Base-by-base conservation (phyloP, 176 grass and related monocot species). In the Oryza rufipogon region DNA sequence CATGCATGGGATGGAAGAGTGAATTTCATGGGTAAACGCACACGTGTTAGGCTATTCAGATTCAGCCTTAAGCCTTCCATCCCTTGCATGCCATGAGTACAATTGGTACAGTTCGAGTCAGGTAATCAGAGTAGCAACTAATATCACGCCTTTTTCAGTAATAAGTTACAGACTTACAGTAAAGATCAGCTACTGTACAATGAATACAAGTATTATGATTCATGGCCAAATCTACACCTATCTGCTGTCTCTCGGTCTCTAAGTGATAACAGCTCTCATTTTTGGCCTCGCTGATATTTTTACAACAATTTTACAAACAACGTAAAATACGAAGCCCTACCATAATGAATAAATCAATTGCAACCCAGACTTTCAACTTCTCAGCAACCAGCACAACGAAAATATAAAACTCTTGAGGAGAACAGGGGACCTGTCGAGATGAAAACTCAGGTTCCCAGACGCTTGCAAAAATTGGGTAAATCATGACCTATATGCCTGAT, bases 111-210 rank as follows among this genome's bases (percentile, higher is more conserved):
- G 41, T 7, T 13, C 8, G 33, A 32, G 13, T 64, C 16, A 44
- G 15, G 9, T 25, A 19, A 19, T 5, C 68, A 71, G 48, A 58
- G 12, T 30, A 20, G 15, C 23, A 82, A 72, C 52, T 15, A 47
- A 17, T 46, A 66, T 28, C 58, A 68, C 64, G 56, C 39, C 10
- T 74, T 49, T 49, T 45, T 11, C 45, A 7, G 44, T 58, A 74
- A 73, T 6, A 73, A 51, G 84, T 41, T 41, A 41, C 39, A 44
- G 42, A 44, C 0, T 67, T 73, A 58, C 26, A 44, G 44, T 64
- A 71, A 44, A 49, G 41, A 77, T 77, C 54, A 75, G 72, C 82
- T 15, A 77, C 88, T 89, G 49, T 89, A 89, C 78, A 89, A 81
- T 64, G n/a, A 81, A 77, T 73, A 86, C 78, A 81, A 32, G 72